Evolutionary conservation across 1,284 basidiomycete species (phyloP), one percentile per base, ranked within the genome.

Genomic region (Heterobasidion occidentale): DNA sequence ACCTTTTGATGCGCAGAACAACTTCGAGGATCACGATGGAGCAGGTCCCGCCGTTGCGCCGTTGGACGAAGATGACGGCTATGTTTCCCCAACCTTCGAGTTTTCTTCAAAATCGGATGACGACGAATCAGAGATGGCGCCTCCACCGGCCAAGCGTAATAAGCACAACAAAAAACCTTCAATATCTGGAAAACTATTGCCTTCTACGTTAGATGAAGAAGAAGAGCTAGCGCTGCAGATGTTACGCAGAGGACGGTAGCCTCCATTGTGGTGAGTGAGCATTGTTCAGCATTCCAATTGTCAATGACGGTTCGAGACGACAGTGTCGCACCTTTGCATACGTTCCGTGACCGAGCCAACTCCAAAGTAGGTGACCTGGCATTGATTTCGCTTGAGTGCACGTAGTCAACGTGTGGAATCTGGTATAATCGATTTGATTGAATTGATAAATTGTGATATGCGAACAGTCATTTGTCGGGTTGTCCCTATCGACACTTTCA

Each of bases 81-180:
- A 92, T 68, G 74, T 83, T 17, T 86, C 85, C 1, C 89, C 88
- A 1, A 81, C 83, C 44, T 90, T 92, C 61, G 82, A 86, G 61
- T 61, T 89, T 8, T 70, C 77, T 15, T 70, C 69, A 1, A 77
- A 71, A 1, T 75, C 74, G 5, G 79, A 77, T 17, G 75, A 77
- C 20, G 74, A 76, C 0, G 72, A 70, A 12, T 58, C 58, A 44
- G 67, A 63, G 17, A 49, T 62, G 9, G 70, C 70, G 52, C 74
- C 74, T 1, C 74, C 77, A n/a, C 70, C 65, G 1, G 45, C 65
- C 12, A 73, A 71, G 55, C 79, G 78, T 60, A 72, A 74, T 35
- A 67, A 61, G 52, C 49, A 74, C 56, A 50, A 45, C 36, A 48
- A 45, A 54, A 51, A 36, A 36, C 33, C 12, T 48, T 9, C 20